Percentiles rank a stretch among this genome's conserved stretches.
Evolutionary conservation across 345 rosid genomes (phyloP).

Genomic region (Brassica incana): DNA sequence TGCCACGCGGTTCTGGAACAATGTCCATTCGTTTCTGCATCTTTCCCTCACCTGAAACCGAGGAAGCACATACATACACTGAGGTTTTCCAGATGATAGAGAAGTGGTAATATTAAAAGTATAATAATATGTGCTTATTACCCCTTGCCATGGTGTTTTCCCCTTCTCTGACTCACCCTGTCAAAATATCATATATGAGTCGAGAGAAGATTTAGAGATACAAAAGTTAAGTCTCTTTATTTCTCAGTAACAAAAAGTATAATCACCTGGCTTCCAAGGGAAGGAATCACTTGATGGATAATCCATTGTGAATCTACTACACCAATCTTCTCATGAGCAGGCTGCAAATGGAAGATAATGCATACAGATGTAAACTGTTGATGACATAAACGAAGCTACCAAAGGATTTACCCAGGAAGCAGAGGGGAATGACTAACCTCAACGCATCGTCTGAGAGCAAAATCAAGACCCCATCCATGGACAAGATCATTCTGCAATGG

Average conservation of each 20-base stretch:
- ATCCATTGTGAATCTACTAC: slow-evolving; percentile 99
- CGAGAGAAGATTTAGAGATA: slow-evolving; percentile 1
- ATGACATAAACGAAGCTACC: background rate
- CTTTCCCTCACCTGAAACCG: slow-evolving; percentile 70
- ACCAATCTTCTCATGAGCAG: slow-evolving; percentile 93
- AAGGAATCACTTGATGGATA: slow-evolving; percentile 86
- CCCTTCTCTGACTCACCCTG: slow-evolving; percentile 73
- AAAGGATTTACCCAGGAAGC: background rate
- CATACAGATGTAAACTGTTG: background rate
- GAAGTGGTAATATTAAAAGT: background rate
- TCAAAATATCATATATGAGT: slow-evolving; percentile 11
- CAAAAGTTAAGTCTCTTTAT: background rate
- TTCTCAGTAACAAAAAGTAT: slow-evolving; percentile 2
- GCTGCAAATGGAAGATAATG: slow-evolving; percentile 47
- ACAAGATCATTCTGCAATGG: slow-evolving; percentile 86
- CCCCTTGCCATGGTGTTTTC: slow-evolving; percentile 90
- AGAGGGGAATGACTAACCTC: slow-evolving; percentile 49
- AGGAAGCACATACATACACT: background rate
- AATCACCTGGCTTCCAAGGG: slow-evolving; percentile 83
- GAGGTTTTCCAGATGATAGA: slow-evolving; percentile 3
- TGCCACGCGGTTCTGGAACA: slow-evolving; percentile 69
- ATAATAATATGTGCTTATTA: slow-evolving; percentile 32
- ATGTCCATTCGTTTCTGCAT: slow-evolving; percentile 79
- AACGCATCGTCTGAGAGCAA: slow-evolving; percentile 87
- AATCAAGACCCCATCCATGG: slow-evolving; percentile 99